Evolutionary conservation across 2,329 filamentous ascomycete genomes (phyloP).

Genomic region (Fusarium haematococcum): DNA sequence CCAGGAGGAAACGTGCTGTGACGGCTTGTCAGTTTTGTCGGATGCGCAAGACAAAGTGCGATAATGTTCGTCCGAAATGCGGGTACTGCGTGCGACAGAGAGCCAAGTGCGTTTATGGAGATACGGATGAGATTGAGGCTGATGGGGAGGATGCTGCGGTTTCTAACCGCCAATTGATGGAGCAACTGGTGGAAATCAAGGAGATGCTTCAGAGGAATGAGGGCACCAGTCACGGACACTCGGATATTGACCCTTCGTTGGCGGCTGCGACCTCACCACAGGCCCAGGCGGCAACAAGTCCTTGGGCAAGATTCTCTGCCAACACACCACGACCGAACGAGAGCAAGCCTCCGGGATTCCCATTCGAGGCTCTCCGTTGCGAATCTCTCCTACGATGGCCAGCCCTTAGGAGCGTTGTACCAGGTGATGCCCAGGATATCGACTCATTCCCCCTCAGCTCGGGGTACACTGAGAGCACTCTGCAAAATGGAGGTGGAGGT

Average conservation of each 20-base stretch:
- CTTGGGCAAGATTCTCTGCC: background rate
- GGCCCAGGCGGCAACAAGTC: background rate
- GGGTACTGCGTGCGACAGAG: constrained; percentile 19
- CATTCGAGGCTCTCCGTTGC: background rate
- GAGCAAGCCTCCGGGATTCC: background rate
- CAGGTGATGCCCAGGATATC: background rate
- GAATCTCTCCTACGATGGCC: background rate
- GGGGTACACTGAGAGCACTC: constrained; percentile 2
- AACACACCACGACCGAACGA: background rate
- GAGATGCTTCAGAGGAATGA: background rate
- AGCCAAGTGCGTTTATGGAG: constrained; percentile 26
- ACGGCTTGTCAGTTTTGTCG: constrained; percentile 31
- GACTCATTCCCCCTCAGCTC: constrained; percentile 20
- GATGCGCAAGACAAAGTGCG: constrained; percentile 27
- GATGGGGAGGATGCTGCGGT: constrained; percentile 5
- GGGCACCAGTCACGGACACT: no score
- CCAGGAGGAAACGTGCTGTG: constrained; percentile 20
- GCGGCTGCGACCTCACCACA: background rate
- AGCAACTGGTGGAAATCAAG: constrained; percentile 8
- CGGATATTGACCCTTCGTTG: background rate
- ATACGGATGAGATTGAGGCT: background rate
- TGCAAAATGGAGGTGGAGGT: background rate
- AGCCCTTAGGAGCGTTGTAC: constrained; percentile 7
- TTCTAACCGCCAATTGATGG: constrained; percentile 19
- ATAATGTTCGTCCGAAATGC: constrained; percentile 24